Percentiles rank a stretch among this genome's conserved stretches.
These are phyloP conservation scores for Amesomyces nigricolor DNA, from an alignment of 2,329 filamentous ascomycete genomes.

Conservation along the genomic window DNA sequence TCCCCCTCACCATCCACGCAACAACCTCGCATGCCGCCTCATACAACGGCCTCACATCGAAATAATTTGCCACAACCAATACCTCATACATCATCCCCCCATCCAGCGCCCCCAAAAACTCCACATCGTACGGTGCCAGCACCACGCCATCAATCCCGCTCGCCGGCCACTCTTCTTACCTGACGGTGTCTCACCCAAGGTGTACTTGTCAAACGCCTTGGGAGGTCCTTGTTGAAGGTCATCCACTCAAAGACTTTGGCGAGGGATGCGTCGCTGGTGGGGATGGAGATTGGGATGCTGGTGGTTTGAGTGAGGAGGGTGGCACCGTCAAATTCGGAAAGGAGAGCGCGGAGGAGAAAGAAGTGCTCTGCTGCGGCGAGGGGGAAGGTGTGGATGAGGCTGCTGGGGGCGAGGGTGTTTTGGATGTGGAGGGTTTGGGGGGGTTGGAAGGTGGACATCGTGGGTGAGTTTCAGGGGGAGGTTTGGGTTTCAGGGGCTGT, in stretches of 20 bases:
- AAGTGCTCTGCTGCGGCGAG: background rate
- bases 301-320: background rate
- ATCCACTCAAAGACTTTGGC: background rate
- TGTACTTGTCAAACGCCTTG: background rate
- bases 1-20: background rate
- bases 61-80: slow-evolving; percentile 5
- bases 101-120: background rate
- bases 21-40: background rate
- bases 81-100: background rate
- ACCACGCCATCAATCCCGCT: too few relatives aligned
- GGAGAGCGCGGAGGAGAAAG: background rate
- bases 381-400: background rate
- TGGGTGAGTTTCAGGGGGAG: background rate
- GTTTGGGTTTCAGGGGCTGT: background rate
- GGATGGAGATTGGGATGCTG: background rate
- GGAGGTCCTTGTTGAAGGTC: background rate
- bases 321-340: background rate
- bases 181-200: background rate
- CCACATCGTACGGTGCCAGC: background rate
- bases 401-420: background rate
- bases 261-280: background rate
- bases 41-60: slow-evolving; percentile 8
- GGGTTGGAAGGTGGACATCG: background rate
- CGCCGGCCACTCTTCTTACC: too few relatives aligned
- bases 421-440: background rate